Evolutionary conservation across 108 stramenopile genomes (phyloP).

Genomic region (Cyclotella sp.): DNA sequence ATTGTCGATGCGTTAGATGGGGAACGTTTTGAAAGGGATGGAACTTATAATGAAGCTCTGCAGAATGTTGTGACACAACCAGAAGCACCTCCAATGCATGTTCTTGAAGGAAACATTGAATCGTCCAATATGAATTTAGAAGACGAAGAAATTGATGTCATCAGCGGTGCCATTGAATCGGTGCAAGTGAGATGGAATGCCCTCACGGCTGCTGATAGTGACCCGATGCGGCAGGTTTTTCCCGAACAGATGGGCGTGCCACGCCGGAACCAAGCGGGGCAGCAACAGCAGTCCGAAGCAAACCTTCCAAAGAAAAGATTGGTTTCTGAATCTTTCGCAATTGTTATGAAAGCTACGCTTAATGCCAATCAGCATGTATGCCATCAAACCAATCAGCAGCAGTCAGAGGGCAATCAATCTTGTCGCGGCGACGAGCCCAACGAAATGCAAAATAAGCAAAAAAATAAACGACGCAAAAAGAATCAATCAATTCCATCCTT

Average conservation of each 20-base stretch:
- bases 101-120: neutral
- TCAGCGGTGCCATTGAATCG: too few species aligned
- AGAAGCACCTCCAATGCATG: neutral
- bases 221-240: too few species aligned
- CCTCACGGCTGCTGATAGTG: too few species aligned
- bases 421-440: neutral
- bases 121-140: neutral
- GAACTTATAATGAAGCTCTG: neutral
- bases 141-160: neutral
- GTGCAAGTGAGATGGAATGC: too few species aligned
- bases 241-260: too few species aligned
- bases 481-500: conserved; percentile 16
- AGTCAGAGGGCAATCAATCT: neutral
- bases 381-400: too few species aligned
- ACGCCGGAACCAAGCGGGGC: too few species aligned
- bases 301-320: too few species aligned
- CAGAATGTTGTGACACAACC: neutral
- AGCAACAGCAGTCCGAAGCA: too few species aligned
- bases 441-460: neutral
- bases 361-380: too few species aligned
- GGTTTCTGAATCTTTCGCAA: too few species aligned
- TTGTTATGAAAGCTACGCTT: too few species aligned
- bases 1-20: conserved; percentile 16
- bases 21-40: neutral
- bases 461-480: conserved; percentile 6